Base-by-base conservation (phyloP, 352 stramenopile species). In the Globisporangium megalacanthum region DNA sequence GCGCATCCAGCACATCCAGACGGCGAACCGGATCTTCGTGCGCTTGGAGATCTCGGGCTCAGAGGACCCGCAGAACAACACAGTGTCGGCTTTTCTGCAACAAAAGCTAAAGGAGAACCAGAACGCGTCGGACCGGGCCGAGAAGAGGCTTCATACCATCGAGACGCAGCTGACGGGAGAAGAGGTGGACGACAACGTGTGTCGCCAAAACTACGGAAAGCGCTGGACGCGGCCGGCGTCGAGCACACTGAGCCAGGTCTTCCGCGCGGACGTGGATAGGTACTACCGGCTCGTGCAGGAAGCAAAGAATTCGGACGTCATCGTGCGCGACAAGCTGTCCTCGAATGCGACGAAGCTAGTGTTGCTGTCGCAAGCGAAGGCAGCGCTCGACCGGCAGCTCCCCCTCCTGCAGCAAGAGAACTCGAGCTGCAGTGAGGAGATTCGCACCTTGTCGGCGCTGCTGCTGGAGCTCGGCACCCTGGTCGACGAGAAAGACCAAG, bases 231-330 rank as follows among this genome's bases (percentile, higher is more conserved):
- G 79, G 0, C 77, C 82, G 9, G n/a, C 70, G 45, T 92, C 81
- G 11, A 63, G 65, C 3, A 59, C 66, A 6, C 56, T 92, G 8
- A 86, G 83, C 56, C 66, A 79, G 37, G 72, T 68, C 46, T 88
- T 92, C 56, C 71, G 68, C 35, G 56, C 69, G 15, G 82, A 92
- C 56, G 71, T 89, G 53, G 79, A 89, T 60, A 79, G 82, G 17
- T 92, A 86, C 60, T 87, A 82, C 54, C 75, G 79, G 6, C 63
- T 92, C n/a, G 65, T 89, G 7, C 82, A 81, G 37, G 77, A 92
- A 41, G 79, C 76, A 8, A 88, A 86, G 54, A 72, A 70, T 47
- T 89, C 79, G 17, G 82, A 92, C 54, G 62, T 72, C n/a, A 66
- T 84, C 29, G 75, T 92, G 49, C 66, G 68, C 14, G 64, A 71